These are phyloP conservation scores for Eutrema heterophyllum DNA, from an alignment of 345 rosid genomes.

Conservation along the genomic window DNA sequence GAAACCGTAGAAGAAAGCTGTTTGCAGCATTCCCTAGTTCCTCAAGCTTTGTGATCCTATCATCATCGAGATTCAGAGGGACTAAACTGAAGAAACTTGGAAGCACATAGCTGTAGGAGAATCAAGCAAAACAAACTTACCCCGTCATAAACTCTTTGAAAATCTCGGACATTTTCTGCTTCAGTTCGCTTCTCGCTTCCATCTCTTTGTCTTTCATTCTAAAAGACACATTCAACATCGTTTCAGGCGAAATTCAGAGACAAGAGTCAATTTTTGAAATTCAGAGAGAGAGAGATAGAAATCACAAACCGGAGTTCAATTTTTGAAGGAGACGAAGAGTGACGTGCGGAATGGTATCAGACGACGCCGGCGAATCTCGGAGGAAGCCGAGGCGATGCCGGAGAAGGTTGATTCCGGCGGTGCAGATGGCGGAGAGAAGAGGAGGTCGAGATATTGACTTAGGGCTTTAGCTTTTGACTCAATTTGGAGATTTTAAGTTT, in stretches of 20 bases:
- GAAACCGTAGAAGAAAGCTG: constrained; percentile 46
- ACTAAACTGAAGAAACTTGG: background rate
- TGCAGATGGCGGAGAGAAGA: background rate
- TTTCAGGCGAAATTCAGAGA: too few species aligned
- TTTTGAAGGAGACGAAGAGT: background rate
- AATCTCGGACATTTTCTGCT: constrained; percentile 29
- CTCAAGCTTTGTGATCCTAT: constrained; percentile 58
- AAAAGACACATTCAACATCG: too few species aligned
- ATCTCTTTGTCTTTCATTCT: too few species aligned
- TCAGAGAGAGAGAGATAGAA: background rate
- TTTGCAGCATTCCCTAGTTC: constrained; percentile 44
- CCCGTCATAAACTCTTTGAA: constrained; percentile 48
- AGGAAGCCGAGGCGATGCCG: background rate
- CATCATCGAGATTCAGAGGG: background rate
- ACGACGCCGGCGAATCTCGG: too few species aligned
- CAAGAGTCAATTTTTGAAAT: too few species aligned
- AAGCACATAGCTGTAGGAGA: background rate
- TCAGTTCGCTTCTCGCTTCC: constrained; percentile 28
- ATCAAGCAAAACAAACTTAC: constrained; percentile 29
- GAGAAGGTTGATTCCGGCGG: background rate
- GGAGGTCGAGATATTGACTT: background rate
- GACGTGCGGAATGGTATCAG: too few species aligned
- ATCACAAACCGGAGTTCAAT: background rate
- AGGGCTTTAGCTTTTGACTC: background rate
- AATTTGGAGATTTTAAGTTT: too few species aligned